Percentiles rank a stretch among this genome's conserved stretches.
These are phyloP conservation scores for Naematelia aurantialba DNA, from an alignment of 768 basidiomycete species.

Conservation along the genomic window DNA sequence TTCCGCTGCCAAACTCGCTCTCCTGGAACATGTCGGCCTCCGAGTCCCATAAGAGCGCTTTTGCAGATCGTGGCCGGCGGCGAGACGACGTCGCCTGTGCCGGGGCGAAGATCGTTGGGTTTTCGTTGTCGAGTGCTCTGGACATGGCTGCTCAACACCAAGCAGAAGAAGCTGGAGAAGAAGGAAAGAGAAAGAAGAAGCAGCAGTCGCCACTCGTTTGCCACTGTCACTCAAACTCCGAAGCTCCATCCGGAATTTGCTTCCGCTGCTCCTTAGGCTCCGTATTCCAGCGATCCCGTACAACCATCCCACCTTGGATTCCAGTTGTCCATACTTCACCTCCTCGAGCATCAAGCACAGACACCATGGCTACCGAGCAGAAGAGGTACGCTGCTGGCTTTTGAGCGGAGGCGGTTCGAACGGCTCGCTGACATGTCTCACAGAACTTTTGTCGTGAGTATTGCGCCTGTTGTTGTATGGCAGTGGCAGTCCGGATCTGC, in stretches of 20 bases:
- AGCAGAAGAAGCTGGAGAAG: background rate
- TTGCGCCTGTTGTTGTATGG: no score
- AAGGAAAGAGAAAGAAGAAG: background rate
- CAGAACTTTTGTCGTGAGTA: constrained; percentile 47
- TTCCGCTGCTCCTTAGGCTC: background rate
- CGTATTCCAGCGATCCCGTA: background rate
- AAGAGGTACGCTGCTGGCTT: constrained; percentile 14
- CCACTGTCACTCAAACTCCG: background rate
- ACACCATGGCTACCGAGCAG: constrained; percentile 29
- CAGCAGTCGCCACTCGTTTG: background rate
- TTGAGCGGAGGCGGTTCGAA: background rate
- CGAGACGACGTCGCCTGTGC: constrained; percentile 39
- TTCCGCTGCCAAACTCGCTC: background rate
- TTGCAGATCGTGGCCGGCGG: constrained; percentile 50
- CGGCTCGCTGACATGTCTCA: background rate
- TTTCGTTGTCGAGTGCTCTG: constrained; percentile 64
- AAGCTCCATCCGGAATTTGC: background rate
- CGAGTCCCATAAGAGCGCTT: constrained; percentile 45
- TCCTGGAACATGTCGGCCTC: constrained; percentile 2
- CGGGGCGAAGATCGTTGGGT: constrained; percentile 70
- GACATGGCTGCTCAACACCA: constrained; percentile 18
- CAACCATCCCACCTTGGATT: no score
- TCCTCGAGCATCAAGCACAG: background rate
- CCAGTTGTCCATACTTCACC: no score
- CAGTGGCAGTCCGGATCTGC: background rate